A percentile compares a stretch with the other conserved stretches of the same genome.
Conservation (phyloP, 345 rosid genomes). For the Eucalyptus sideroxylon region DNA sequence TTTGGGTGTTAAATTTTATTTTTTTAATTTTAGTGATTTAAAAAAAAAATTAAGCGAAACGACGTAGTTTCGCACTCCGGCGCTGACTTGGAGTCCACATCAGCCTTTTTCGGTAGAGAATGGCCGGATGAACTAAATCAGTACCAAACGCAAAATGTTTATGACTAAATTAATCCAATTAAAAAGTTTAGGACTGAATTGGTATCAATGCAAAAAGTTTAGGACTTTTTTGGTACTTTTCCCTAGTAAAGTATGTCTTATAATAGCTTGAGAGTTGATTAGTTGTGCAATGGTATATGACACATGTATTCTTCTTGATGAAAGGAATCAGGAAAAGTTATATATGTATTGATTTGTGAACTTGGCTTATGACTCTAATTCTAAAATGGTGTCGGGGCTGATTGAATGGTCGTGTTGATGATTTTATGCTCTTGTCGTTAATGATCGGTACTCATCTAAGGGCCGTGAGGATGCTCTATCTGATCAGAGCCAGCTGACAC, state of each 20-base stretch:
- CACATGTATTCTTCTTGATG: neutral
- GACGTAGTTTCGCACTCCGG: no score
- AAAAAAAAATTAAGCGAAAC: no score
- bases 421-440: neutral
- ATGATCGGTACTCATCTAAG: neutral
- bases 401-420: neutral
- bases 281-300: neutral
- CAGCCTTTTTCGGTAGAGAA: no score
- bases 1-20: no score
- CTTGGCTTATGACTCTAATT: neutral
- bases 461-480: neutral
- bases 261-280: neutral
- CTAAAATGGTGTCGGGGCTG: neutral
- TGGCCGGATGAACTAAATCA: no score
- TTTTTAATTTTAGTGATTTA: no score
- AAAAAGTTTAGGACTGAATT: no score
- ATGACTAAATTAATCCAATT: no score
- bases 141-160: no score
- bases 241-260: neutral
- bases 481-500: neutral
- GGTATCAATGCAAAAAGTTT: no score
- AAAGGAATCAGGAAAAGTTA: neutral
- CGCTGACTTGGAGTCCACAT: no score
- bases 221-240: no score
- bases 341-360: neutral